phyloP scores from a whole-genome alignment of 768 basidiomycete species.

The Coprinopsis marcescibilis region DNA sequence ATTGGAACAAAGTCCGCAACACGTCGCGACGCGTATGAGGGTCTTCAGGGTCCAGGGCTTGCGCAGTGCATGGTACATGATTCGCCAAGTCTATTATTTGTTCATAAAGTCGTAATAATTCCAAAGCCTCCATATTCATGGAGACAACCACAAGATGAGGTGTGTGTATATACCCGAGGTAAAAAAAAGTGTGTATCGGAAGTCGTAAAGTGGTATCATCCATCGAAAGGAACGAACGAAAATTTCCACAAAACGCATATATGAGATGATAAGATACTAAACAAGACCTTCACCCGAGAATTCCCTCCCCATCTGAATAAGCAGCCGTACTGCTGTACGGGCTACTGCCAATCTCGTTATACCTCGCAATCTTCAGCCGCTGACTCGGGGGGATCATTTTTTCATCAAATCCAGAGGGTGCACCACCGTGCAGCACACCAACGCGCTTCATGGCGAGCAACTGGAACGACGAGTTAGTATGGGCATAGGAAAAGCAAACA shows the following conservation, averaged over 20 bases:
- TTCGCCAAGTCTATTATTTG: no score
- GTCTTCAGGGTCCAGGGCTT: no score
- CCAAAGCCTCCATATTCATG: no score
- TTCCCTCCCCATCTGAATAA: slow-evolving; percentile 52
- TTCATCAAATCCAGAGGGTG: slow-evolving; percentile 53
- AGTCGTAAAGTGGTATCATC: no score
- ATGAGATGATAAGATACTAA: not conserved
- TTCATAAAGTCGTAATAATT: no score
- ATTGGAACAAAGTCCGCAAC: no score
- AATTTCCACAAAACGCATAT: not conserved
- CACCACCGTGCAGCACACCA: slow-evolving; percentile 55
- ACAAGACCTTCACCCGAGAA: slow-evolving; percentile 27
- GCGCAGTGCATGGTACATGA: no score
- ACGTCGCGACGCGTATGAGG: no score
- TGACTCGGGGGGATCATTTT: slow-evolving; percentile 69
- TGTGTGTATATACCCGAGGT: no score
- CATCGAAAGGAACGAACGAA: not conserved
- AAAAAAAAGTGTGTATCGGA: no score
- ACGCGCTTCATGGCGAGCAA: slow-evolving; percentile 64
- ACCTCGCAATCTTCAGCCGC: slow-evolving; percentile 62
- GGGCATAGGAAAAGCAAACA: not conserved
- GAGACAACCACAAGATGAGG: no score
- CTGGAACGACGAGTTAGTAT: slow-evolving; percentile 18
- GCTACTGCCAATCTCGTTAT: slow-evolving; percentile 46
- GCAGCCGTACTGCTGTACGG: slow-evolving; percentile 50